Evolutionary conservation across 176 grass and related monocot genomes (phyloP), one percentile per base, ranked within the genome.

Genomic region (Alopecurus myosuroides): DNA sequence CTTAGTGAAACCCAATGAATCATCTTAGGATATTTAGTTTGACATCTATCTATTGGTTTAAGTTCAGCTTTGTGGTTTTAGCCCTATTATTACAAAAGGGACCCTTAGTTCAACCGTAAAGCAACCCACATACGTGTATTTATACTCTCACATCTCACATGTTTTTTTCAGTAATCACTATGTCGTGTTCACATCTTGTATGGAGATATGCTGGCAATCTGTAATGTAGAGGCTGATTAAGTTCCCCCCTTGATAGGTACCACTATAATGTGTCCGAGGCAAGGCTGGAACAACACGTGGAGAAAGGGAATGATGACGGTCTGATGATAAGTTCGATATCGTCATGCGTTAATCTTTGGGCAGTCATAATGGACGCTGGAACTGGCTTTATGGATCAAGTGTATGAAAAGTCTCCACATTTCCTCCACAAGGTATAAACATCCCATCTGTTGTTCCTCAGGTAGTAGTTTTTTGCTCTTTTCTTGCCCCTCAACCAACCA

Each of bases 311-410:
- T 57, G 92, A 94, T 53, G 92, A 94, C 57, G 89, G 89, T 75
- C 85, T 94, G 40, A 48, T 91, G 78, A 91, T 94, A 78, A 94
- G 92, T 85, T 94, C 89, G 79, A 88, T 91, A 88, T 90, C 92
- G 65, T 94, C 92, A 20, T 94, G 92, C 36, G 62, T 85, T 48
- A 80, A 94, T 82, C 84, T 94, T 73, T 94, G 92, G 92, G 92
- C 92, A 40, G 68, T 94, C 81, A 94, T 94, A 57, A 94, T 94
- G 92, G 92, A 94, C 87, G 92, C 92, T 39, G 89, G 92, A 85
- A 91, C 92, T 85, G 84, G 89, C 50, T 94, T 94, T 73, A 79
- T 86, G 34, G 69, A 87, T 87, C 92, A 94, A 79, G 92, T 94
- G 11, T 91, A 94, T 65, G 57, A 94, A 52, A 57, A 91, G 73